These are phyloP conservation scores for Corchorus olitorius DNA, from an alignment of 345 rosid species.

Conservation along the genomic window DNA sequence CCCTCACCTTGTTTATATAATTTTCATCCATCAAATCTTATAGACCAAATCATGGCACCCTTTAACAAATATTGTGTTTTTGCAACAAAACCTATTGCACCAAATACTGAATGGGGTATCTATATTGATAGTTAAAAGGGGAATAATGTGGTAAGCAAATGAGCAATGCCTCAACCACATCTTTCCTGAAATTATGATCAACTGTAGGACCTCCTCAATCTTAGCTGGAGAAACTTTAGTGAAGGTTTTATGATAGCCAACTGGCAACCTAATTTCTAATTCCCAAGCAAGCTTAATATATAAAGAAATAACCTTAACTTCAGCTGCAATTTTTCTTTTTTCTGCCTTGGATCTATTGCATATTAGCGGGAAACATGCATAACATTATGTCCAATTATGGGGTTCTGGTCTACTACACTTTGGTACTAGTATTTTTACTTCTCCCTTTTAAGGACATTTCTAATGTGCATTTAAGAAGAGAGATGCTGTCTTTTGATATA, in stretches of 20 bases:
- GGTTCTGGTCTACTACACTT: no score
- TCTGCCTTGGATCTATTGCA: neutral
- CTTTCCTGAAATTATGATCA: no score
- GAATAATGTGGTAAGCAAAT: neutral
- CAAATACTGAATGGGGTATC: no score
- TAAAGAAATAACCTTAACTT: neutral
- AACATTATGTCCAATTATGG: neutral
- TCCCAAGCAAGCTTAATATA: neutral
- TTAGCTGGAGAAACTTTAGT: neutral
- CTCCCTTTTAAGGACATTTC: no score
- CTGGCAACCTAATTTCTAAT: neutral
- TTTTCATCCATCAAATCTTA: no score
- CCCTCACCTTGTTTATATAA: no score
- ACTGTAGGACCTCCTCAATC: neutral
- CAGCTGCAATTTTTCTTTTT: neutral
- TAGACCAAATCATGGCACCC: no score
- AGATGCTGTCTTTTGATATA: no score
- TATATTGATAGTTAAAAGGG: neutral
- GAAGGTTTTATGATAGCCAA: neutral
- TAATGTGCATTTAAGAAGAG: no score
- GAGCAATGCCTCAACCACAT: neutral
- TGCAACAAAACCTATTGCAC: no score
- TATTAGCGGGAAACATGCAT: neutral
- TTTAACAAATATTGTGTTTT: no score
- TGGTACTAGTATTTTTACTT: no score